Evolutionary conservation across 1,284 basidiomycete genomes (phyloP), one percentile per base, ranked within the genome.

Genomic region (Ganoderma lingzhi): DNA sequence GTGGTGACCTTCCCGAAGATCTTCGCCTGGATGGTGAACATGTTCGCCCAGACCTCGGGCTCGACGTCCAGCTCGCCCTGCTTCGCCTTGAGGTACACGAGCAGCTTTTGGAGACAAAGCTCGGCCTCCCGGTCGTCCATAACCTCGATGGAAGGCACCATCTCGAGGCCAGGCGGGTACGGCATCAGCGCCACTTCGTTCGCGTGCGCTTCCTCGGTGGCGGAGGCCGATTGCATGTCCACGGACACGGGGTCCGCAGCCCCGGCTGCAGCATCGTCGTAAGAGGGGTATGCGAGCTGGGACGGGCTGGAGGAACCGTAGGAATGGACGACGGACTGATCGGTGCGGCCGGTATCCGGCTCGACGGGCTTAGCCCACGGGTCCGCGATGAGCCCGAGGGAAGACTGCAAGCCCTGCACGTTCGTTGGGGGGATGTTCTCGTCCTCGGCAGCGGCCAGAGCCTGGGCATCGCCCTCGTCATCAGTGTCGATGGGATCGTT

Each of bases 11-110:
- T 69, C 4, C 63, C 62, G 64, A 69, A 71, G 61, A 71, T 67
- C 67, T 69, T 73, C 65, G 67, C 64, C 66, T 70, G 70, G 56
- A 73, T 56, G 44, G 65, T 58, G n/a, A 67, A 56, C 61, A 67
- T 51, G 30, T 61, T 28, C n/a, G 59, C 59, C 59, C 59, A 65
- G 63, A 66, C 67, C 56, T 70, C 58, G 42, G 68, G 61, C 62
- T 59, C 45, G 28, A 73, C 55, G n/a, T 68, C 59, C 28, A 66
- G 61, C 56, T 71, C 70, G 41, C 42, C 66, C 44, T 51, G 64
- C 39, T 68, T 70, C 53, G 65, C 63, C 35, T 65, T 63, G 15
- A 70, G 63, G 65, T 73, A 73, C 12, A 58, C n/a, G 55, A 71
- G 39, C 23, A 73, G 64, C 64, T 66, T 71, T 59, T 73, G 66